Conservation (phyloP, 2,329 filamentous ascomycete species). For the Corinectria fuckeliana region DNA sequence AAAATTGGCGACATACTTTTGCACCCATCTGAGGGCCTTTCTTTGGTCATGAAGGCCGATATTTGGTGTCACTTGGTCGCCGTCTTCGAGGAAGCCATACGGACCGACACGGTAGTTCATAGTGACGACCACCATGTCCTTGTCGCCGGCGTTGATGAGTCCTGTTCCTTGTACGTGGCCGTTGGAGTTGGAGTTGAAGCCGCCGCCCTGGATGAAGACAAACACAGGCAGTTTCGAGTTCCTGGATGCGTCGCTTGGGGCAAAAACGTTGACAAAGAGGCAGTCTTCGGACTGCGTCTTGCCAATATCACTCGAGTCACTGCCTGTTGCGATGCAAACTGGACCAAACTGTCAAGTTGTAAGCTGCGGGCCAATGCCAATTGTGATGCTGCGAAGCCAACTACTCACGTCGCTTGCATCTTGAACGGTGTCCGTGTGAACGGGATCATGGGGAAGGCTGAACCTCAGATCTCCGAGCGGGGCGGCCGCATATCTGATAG, state of each 20-base stretch:
- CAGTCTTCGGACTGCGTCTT: slow-evolving; percentile 65
- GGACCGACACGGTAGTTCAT: slow-evolving; percentile 80
- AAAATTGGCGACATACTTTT: slow-evolving; percentile 69
- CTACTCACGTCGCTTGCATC: slow-evolving; percentile 59
- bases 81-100: slow-evolving; percentile 72
- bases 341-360: slow-evolving; percentile 30
- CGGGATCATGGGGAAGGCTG: slow-evolving; percentile 69
- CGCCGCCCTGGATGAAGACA: slow-evolving; percentile 65
- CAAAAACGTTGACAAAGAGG: slow-evolving; percentile 70
- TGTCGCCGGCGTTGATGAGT: slow-evolving; percentile 62
- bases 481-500: slow-evolving; percentile 75
- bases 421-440: slow-evolving; percentile 51
- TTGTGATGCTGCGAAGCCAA: accelerated
- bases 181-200: slow-evolving; percentile 59
- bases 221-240: slow-evolving; percentile 68
- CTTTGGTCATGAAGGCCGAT: slow-evolving; percentile 75
- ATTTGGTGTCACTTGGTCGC: slow-evolving; percentile 65
- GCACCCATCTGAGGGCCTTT: slow-evolving; percentile 73
- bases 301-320: slow-evolving; percentile 24
- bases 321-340: slow-evolving; percentile 42
- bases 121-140: slow-evolving; percentile 70
- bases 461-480: slow-evolving; percentile 72
- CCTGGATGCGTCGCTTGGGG: slow-evolving; percentile 59
- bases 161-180: slow-evolving; percentile 65
- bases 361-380: background rate